phyloP scores from a whole-genome alignment of 2,329 filamentous ascomycete species.

The Aspergillus quadrilineatus region DNA sequence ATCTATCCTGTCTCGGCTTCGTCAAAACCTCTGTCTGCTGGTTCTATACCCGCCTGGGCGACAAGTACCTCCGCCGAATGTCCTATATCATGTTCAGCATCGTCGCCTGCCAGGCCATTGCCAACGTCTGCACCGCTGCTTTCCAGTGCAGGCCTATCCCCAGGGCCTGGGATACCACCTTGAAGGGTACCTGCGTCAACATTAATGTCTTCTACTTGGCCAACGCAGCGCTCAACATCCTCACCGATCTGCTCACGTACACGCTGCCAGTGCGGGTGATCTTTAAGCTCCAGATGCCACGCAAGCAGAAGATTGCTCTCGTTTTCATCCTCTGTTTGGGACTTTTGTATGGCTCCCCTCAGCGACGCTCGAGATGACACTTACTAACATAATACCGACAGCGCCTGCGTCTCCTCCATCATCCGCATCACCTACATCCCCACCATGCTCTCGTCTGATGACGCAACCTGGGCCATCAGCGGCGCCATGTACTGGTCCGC shows the following conservation, averaged over 20 bases:
- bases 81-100: constrained; percentile 43
- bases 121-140: constrained; percentile 44
- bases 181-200: constrained; percentile 44
- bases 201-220: constrained; percentile 54
- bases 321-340: constrained; percentile 53
- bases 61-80: constrained; percentile 36
- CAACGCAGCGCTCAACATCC: constrained; percentile 59
- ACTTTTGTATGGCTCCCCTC: constrained; percentile 41
- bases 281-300: constrained; percentile 47
- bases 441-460: constrained; percentile 39
- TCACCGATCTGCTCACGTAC: constrained; percentile 59
- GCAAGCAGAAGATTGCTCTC: constrained; percentile 49
- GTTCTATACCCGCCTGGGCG: constrained; percentile 48
- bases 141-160: constrained; percentile 47
- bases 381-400: constrained; percentile 17
- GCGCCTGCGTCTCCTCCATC: constrained; percentile 49
- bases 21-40: constrained; percentile 50
- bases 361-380: not conserved
- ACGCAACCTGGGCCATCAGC: constrained; percentile 39
- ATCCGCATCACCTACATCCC: constrained; percentile 50
- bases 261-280: constrained; percentile 53
- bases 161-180: constrained; percentile 40
- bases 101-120: constrained; percentile 41
- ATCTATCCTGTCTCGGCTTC: constrained; percentile 49
- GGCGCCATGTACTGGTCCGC: constrained; percentile 49